Conservation (phyloP, 345 rosid genomes). For the Brassica rapa region DNA sequence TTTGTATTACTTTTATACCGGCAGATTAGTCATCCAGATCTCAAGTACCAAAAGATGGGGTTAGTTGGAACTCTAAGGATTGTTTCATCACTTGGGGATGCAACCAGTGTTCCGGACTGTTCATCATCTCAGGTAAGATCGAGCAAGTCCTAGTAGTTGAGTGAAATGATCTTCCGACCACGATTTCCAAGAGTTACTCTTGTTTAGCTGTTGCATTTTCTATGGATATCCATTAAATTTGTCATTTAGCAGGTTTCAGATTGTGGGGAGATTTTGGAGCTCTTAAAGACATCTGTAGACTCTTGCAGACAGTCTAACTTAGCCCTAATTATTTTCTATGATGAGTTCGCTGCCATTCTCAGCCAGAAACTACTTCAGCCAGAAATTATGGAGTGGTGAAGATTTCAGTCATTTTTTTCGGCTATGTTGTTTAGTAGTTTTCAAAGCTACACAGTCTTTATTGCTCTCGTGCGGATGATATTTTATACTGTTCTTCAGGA, state of each 20-base stretch:
- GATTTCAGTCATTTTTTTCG: slow-evolving; percentile 13
- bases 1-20: slow-evolving; percentile 2
- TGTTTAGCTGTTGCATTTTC: background rate
- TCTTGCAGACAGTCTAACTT: slow-evolving; percentile 66
- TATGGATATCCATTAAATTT: slow-evolving; percentile 1
- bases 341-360: slow-evolving; percentile 63
- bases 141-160: background rate
- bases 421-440: slow-evolving; percentile 28
- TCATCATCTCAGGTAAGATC: slow-evolving; percentile 54
- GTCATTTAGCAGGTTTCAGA: slow-evolving; percentile 55
- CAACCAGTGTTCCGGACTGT: slow-evolving; percentile 42
- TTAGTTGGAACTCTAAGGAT: slow-evolving; percentile 72
- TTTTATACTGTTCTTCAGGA: slow-evolving; percentile 49
- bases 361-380: slow-evolving; percentile 61
- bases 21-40: slow-evolving; percentile 73
- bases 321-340: slow-evolving; percentile 65
- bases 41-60: slow-evolving; percentile 89
- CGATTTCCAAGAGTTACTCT: slow-evolving; percentile 1
- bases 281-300: slow-evolving; percentile 63
- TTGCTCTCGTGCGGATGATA: slow-evolving; percentile 1
- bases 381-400: slow-evolving; percentile 74
- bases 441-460: slow-evolving; percentile 17
- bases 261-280: slow-evolving; percentile 74
- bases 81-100: slow-evolving; percentile 65
- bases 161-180: background rate